Percentiles rank a stretch among this genome's conserved stretches.
Evolutionary conservation across 2,329 filamentous ascomycete genomes (phyloP).

Genomic region (Ophiostoma triangulosporum): DNA sequence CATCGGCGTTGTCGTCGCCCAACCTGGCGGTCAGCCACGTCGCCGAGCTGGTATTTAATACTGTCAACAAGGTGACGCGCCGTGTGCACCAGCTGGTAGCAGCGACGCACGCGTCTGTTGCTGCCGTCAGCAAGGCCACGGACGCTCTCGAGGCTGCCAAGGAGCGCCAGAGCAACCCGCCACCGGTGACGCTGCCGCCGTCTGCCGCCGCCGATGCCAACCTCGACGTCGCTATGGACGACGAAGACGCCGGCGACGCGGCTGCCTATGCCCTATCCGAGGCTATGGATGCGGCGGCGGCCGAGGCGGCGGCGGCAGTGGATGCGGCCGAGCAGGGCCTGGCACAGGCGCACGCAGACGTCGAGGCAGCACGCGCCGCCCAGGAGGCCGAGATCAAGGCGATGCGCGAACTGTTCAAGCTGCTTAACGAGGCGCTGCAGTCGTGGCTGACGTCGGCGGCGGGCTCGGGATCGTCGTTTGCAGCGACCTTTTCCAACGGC

Average conservation of each 20-base stretch:
- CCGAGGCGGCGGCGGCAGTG: slow-evolving; percentile 7
- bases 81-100: slow-evolving; percentile 69
- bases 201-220: slow-evolving; percentile 16
- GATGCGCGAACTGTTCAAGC: slow-evolving; percentile 67
- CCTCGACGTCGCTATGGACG: slow-evolving; percentile 26
- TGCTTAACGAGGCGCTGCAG: slow-evolving; percentile 64
- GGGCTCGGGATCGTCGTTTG: slow-evolving; percentile 51
- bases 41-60: slow-evolving; percentile 82
- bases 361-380: slow-evolving; percentile 41
- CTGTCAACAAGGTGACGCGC: slow-evolving; percentile 78
- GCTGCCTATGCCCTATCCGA: slow-evolving; percentile 17
- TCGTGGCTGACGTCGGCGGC: slow-evolving; percentile 65
- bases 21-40: slow-evolving; percentile 60
- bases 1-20: slow-evolving; percentile 21
- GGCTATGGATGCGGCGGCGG: slow-evolving; percentile 25
- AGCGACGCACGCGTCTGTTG: slow-evolving; percentile 13
- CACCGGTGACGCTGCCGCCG: background rate
- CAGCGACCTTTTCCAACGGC: slow-evolving; percentile 11
- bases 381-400: slow-evolving; percentile 54
- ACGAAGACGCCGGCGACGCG: slow-evolving; percentile 10
- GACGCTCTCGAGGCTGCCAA: slow-evolving; percentile 21
- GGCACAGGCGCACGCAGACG: slow-evolving; percentile 11
- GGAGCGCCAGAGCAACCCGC: slow-evolving; percentile 26
- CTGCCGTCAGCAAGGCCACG: slow-evolving; percentile 20
- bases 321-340: slow-evolving; percentile 21